These are phyloP conservation scores for Colletotrichum paranaense DNA, from an alignment of 2,329 filamentous ascomycete genomes.

Conservation along the genomic window DNA sequence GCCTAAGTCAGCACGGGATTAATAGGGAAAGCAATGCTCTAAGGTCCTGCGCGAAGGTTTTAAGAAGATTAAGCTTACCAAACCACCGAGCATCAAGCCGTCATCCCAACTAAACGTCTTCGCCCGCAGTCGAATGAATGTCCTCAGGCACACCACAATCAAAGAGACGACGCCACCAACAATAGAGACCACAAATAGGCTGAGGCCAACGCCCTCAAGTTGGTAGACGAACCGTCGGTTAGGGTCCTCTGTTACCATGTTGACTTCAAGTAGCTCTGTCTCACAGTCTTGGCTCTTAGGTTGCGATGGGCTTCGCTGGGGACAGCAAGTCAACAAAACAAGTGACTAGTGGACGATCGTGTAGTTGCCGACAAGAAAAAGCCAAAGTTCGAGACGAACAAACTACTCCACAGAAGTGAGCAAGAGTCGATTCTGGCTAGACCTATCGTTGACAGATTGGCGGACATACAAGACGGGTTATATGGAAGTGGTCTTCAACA, in stretches of 20 bases:
- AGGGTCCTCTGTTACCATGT: slow-evolving; percentile 31
- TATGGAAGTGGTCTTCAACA: background rate
- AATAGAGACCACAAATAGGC: slow-evolving; percentile 36
- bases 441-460: background rate
- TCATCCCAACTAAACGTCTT: slow-evolving; percentile 33
- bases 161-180: slow-evolving; percentile 35
- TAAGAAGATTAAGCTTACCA: slow-evolving; percentile 14
- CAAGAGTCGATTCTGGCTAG: no score
- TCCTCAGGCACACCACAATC: slow-evolving; percentile 35
- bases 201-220: slow-evolving; percentile 32
- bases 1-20: background rate
- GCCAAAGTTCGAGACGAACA: background rate
- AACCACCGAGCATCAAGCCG: slow-evolving; percentile 35
- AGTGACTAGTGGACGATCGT: background rate
- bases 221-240: slow-evolving; percentile 26
- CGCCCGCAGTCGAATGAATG: slow-evolving; percentile 27
- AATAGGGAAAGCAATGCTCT: no score
- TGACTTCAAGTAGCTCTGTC: background rate
- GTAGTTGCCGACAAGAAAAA: background rate
- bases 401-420: background rate
- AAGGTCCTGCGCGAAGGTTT: fast-evolving
- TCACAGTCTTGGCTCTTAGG: no score
- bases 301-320: background rate
- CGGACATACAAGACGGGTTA: background rate
- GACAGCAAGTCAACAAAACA: background rate